A percentile compares a stretch with the other conserved stretches of the same genome.
Conservation (phyloP, 371 early-diverging fungal genomes). For the Mucor lusitanicus region DNA sequence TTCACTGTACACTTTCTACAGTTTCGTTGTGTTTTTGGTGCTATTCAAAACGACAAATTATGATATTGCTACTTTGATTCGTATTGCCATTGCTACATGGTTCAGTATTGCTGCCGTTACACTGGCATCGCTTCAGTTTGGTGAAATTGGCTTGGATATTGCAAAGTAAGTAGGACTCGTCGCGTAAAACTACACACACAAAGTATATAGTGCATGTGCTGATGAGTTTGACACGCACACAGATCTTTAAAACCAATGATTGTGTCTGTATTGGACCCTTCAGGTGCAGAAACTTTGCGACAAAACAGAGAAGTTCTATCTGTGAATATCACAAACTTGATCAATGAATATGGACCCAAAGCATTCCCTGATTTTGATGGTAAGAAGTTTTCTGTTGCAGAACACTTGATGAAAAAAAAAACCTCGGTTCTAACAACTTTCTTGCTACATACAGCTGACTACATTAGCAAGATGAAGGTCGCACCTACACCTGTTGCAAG, state of each 20-base stretch:
- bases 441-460: conserved; percentile 9
- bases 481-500: conserved; percentile 10
- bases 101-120: conserved; percentile 64
- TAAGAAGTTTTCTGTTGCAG: background rate
- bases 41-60: conserved; percentile 14
- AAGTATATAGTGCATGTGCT: background rate
- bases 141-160: conserved; percentile 84
- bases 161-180: conserved; percentile 43
- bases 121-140: conserved; percentile 75
- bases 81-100: conserved; percentile 44
- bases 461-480: conserved; percentile 10
- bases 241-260: conserved; percentile 81
- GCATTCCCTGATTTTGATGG: conserved; percentile 77
- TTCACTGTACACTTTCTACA: conserved; percentile 36
- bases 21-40: background rate
- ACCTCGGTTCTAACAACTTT: background rate
- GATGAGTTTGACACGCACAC: background rate
- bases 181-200: too few relatives aligned
- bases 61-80: background rate
- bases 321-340: conserved; percentile 69
- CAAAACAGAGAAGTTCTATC: conserved; percentile 71
- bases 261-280: conserved; percentile 61
- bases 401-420: too few relatives aligned
- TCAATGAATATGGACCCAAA: conserved; percentile 85
- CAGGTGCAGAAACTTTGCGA: conserved; percentile 55